These are phyloP conservation scores for Dactylellina haptotyla DNA, from an alignment of 2,329 filamentous ascomycete species.

Conservation along the genomic window DNA sequence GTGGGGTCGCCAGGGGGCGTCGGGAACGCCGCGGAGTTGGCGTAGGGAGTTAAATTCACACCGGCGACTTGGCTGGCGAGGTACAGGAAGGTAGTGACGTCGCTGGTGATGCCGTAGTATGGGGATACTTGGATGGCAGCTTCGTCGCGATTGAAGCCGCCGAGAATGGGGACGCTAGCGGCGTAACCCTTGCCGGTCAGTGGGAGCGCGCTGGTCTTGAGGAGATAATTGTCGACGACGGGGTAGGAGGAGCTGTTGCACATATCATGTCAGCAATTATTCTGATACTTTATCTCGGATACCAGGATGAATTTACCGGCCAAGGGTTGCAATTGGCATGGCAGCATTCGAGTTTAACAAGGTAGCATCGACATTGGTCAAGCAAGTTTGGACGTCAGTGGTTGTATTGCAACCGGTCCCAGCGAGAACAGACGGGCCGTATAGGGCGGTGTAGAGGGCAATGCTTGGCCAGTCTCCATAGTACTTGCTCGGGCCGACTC, in stretches of 20 bases:
- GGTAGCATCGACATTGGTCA: conserved; percentile 20
- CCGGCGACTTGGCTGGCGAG: conserved; percentile 25
- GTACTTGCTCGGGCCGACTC: conserved; percentile 11
- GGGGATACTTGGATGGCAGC: conserved; percentile 59
- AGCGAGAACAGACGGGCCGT: conserved; percentile 15
- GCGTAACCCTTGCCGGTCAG: conserved; percentile 58
- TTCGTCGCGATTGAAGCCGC: conserved; percentile 62
- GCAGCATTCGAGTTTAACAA: conserved; percentile 9
- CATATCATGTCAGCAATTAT: neutral
- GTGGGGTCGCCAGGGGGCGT: conserved; percentile 42
- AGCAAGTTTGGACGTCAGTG: conserved; percentile 5
- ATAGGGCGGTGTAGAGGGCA: conserved; percentile 16
- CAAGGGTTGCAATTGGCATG: conserved; percentile 3
- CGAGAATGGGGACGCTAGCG: conserved; percentile 60
- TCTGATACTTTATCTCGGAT: neutral
- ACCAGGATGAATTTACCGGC: neutral
- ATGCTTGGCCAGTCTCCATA: conserved; percentile 28
- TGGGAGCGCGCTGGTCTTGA: conserved; percentile 58
- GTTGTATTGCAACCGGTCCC: conserved; percentile 22
- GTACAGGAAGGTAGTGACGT: conserved; percentile 57
- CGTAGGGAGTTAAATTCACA: conserved; percentile 56
- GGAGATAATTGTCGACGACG: conserved; percentile 59
- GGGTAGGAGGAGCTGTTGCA: conserved; percentile 16
- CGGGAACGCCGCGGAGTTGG: conserved; percentile 53
- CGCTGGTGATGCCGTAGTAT: conserved; percentile 57